phyloP scores from a whole-genome alignment of 2,329 filamentous ascomycete genomes.

The Xenoacremonium recifei region DNA sequence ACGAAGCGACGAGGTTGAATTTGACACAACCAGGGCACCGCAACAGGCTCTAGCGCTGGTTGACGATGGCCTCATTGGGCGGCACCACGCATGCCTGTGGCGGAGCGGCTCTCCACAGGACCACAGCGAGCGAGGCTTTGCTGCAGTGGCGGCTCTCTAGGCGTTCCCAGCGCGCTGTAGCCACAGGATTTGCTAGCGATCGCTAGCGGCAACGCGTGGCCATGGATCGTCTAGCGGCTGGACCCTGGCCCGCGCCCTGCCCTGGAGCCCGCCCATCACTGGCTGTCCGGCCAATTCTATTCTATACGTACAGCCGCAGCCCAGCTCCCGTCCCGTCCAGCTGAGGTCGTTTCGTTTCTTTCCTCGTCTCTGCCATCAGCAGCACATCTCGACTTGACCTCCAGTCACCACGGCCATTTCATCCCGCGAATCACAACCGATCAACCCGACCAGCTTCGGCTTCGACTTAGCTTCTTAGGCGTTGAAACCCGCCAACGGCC shows the following conservation, averaged over 20 bases:
- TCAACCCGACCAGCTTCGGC: too few relatives aligned
- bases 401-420: not conserved
- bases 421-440: too few relatives aligned
- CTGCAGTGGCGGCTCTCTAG: not conserved
- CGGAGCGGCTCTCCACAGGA: conserved; percentile 17
- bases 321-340: not conserved
- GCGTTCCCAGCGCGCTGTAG: not conserved
- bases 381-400: not conserved
- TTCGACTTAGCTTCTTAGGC: not conserved
- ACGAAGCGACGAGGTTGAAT: conserved; percentile 4
- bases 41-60: conserved; percentile 5
- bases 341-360: not conserved
- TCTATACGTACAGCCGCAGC: not conserved
- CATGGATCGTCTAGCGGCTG: not conserved
- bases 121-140: conserved; percentile 5
- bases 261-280: not conserved
- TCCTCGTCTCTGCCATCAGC: not conserved
- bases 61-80: conserved; percentile 14
- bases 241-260: not conserved
- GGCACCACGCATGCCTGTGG: conserved; percentile 6
- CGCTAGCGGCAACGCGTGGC: conserved; percentile 17
- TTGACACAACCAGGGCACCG: conserved; percentile 1
- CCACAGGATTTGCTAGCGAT: not conserved
- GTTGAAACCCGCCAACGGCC: not conserved
- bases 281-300: not conserved